Conservation (phyloP, 345 rosid species). For the Leavenworthia alabamica region DNA sequence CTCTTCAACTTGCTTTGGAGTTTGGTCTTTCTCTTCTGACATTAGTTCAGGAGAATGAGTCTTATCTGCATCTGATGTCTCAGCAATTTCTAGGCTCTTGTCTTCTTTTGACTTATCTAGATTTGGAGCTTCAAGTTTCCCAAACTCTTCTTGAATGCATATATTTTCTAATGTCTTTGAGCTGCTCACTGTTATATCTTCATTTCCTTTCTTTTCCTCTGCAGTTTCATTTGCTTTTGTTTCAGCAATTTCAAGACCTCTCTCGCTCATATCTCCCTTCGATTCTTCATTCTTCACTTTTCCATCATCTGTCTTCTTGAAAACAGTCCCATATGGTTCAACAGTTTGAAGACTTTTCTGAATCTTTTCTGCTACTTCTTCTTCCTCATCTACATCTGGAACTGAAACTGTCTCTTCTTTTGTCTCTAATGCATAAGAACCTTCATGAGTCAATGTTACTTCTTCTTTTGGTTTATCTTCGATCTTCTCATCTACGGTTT, state of each 20-base stretch:
- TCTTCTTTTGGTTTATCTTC: conserved; percentile 8
- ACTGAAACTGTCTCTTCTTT: conserved; percentile 2
- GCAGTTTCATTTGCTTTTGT: conserved; percentile 5
- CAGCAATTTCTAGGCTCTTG: neutral
- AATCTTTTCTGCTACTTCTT: conserved; percentile 12
- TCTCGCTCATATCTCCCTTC: neutral
- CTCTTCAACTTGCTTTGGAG: neutral
- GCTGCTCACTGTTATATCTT: neutral
- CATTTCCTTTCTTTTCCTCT: conserved; percentile 2
- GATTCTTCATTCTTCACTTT: neutral
- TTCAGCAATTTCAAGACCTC: neutral
- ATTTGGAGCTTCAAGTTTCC: too few species aligned
- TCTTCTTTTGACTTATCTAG: conserved; percentile 10
- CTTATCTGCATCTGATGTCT: neutral
- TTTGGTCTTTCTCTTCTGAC: conserved; percentile 7
- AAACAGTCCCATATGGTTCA: neutral
- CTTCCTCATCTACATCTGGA: conserved; percentile 5
- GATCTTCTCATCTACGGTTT: conserved; percentile 6
- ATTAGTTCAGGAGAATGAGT: neutral
- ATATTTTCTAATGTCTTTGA: neutral
- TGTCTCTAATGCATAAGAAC: neutral
- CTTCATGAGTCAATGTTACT: neutral
- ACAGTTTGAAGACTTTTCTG: neutral
- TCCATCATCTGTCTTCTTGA: neutral
- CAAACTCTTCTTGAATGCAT: too few species aligned